Evolutionary conservation across 2,329 filamentous ascomycete species (phyloP).

Genomic region (Rhynchosporium secalis): DNA sequence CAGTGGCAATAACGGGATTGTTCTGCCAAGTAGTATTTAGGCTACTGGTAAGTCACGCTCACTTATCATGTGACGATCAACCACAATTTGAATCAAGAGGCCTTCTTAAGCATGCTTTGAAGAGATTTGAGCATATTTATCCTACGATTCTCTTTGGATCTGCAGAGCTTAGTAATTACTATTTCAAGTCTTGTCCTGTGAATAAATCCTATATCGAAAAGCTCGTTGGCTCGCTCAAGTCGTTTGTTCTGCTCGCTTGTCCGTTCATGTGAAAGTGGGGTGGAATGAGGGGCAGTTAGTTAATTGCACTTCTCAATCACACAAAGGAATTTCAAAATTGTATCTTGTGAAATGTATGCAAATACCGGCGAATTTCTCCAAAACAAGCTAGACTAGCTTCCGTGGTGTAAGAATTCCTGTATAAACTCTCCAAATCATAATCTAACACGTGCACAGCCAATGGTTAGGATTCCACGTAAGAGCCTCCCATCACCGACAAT

Average conservation of each 20-base stretch:
- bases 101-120: too few species aligned
- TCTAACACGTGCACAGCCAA: constrained; percentile 1
- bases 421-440: neutral
- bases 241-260: too few species aligned
- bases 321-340: neutral
- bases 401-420: constrained; percentile 1
- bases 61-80: neutral
- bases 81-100: too few species aligned
- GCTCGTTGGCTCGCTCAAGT: too few species aligned
- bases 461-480: constrained; percentile 10
- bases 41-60: neutral
- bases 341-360: neutral
- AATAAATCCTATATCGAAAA: too few species aligned
- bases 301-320: too few species aligned
- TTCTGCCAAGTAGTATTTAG: neutral
- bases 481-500: neutral
- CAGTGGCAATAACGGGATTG: neutral
- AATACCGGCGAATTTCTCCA: neutral
- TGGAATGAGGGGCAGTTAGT: neutral
- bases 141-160: too few species aligned
- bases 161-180: too few species aligned
- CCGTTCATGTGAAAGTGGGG: constrained; percentile 2
- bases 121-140: too few species aligned
- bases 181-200: too few species aligned
- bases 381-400: constrained; percentile 10